phyloP scores from a whole-genome alignment of 129 eudicot species.

The Artemisia argyi region DNA sequence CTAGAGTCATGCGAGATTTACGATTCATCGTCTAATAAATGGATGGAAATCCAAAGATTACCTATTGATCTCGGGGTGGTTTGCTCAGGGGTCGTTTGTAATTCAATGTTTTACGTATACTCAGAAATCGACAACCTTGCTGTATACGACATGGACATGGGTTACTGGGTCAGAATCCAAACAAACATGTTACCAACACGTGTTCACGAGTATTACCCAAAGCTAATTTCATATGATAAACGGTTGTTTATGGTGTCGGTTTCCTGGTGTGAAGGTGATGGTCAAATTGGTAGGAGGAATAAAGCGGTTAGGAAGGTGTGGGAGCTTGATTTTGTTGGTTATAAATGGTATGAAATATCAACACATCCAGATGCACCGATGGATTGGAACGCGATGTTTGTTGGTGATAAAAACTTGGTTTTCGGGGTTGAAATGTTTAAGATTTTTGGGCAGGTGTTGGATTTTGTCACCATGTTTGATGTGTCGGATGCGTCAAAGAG shows the following conservation, averaged over 20 bases:
- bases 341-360: slow-evolving; percentile 62
- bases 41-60: slow-evolving; percentile 76
- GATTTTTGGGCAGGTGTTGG: slow-evolving; percentile 93
- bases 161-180: slow-evolving; percentile 72
- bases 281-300: slow-evolving; percentile 91
- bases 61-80: slow-evolving; percentile 79
- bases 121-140: slow-evolving; percentile 78
- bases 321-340: slow-evolving; percentile 73
- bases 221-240: slow-evolving; percentile 55
- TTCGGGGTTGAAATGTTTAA: slow-evolving; percentile 97
- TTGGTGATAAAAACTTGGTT: slow-evolving; percentile 57
- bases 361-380: slow-evolving; percentile 94
- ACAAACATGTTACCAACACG: slow-evolving; percentile 60
- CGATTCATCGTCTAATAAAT: slow-evolving; percentile 75
- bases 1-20: slow-evolving; percentile 80
- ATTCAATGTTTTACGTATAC: slow-evolving; percentile 66
- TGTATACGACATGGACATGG: slow-evolving; percentile 71
- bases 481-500: slow-evolving; percentile 42
- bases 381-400: slow-evolving; percentile 97
- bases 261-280: slow-evolving; percentile 99
- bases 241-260: slow-evolving; percentile 85
- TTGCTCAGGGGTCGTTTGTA: slow-evolving; percentile 73
- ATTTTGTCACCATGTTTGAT: slow-evolving; percentile 75
- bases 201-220: slow-evolving; percentile 86
- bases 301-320: slow-evolving; percentile 91